Conservation (phyloP, 352 stramenopile genomes). For the Phytopythium litorale region DNA sequence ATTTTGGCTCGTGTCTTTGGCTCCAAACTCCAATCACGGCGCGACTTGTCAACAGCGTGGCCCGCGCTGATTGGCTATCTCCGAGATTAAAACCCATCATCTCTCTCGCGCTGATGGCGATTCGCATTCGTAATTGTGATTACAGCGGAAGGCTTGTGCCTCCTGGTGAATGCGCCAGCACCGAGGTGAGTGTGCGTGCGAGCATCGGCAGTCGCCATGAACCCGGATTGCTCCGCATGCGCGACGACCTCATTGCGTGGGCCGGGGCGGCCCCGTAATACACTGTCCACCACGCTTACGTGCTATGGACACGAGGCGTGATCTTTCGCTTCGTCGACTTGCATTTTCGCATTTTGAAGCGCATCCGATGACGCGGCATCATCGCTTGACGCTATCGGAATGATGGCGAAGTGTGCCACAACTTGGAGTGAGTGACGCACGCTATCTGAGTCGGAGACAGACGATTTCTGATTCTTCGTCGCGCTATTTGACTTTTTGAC, state of each 20-base stretch:
- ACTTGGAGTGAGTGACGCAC: too few relatives aligned
- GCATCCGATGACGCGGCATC: neutral
- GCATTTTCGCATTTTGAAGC: constrained; percentile 1
- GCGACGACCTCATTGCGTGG: neutral
- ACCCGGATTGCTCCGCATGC: neutral
- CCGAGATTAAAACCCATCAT: constrained; percentile 2
- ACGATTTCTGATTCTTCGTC: too few relatives aligned
- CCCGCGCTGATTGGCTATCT: neutral
- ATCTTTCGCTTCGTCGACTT: neutral
- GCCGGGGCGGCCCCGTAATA: neutral
- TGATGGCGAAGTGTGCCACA: too few relatives aligned
- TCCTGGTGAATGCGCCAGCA: too few relatives aligned
- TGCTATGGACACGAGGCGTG: constrained; percentile 1
- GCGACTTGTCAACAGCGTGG: neutral
- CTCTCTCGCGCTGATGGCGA: neutral
- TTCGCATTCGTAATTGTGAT: neutral
- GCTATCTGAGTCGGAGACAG: too few relatives aligned
- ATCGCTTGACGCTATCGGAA: neutral
- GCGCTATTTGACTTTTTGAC: too few relatives aligned
- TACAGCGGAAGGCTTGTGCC: neutral
- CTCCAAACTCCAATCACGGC: neutral
- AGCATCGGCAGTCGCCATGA: neutral
- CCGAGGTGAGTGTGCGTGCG: too few relatives aligned
- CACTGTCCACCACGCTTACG: neutral
- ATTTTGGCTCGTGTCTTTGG: neutral